Base-by-base conservation (phyloP, 2,329 filamentous ascomycete genomes). In the Colletotrichum liriopes region DNA sequence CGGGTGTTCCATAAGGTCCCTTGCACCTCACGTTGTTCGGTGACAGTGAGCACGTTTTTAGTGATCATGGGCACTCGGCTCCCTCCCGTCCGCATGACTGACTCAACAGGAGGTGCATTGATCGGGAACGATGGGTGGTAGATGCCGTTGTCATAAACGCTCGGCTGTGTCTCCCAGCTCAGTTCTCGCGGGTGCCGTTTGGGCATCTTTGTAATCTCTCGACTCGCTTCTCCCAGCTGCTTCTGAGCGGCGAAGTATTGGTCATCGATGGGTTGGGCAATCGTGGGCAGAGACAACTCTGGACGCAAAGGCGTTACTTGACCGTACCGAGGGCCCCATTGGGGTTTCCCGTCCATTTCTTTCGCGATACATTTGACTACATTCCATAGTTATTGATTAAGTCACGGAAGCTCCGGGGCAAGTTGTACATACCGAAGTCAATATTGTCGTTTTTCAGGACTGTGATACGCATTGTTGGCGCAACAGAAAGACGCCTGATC, bases 11-110 rank as follows among this genome's bases (percentile, higher is more conserved):
- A 79, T 18, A 82, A 77, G 62, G 81, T 76, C 0, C 75, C 75
- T 61, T 85, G 82, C 0, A 86, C 76, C 5, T 78, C 75, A 2
- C 77, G 79, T 61, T 83, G 78, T 72, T 87, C 84, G 0, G 79
- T 82, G 0, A 81, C 80, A 0, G 85, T 87, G 65, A 85, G 75
- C 20, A 85, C 77, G 1, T 77, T 81, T 32, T 81, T 79, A 20
- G 79, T 80, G 20, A 84, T 75, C 56, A 80, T 79, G 1, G 85
- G 84, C 35, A 84, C 74, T 39, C 77, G 78, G 23, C 75, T 74
- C 1, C 78, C 78, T 0, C 79, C 77, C 0, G 78, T 82, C 14
- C 77, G 77, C 56, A 86, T 77, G 23, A 86, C 74, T 2, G 75
- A 74, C 70, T 87, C 84, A 1, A 79, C 47, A 41, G 76, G 77